A percentile compares a stretch with the other conserved stretches of the same genome.
phyloP scores from a whole-genome alignment of 495 filamentous ascomycete species.

The Penicillium daleae region DNA sequence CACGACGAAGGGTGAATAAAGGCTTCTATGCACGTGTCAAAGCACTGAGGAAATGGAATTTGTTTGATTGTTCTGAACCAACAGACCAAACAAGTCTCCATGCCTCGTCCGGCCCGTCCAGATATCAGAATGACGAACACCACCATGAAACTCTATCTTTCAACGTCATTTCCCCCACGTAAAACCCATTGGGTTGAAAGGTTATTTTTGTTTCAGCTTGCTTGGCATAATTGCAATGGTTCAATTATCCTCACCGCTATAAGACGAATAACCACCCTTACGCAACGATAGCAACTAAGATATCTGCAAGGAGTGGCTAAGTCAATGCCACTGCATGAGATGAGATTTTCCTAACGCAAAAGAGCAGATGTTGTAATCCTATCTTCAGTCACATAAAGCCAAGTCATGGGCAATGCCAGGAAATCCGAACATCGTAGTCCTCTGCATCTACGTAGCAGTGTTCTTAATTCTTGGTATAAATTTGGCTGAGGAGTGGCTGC shows the following conservation, averaged over 20 bases:
- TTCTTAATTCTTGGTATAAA: no score
- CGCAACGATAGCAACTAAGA: not conserved
- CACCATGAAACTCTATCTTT: not conserved
- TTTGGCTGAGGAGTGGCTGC: no score
- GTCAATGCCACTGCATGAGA: not conserved
- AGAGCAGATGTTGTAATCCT: no score
- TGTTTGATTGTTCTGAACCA: not conserved
- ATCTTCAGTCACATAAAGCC: no score
- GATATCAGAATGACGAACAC: slow-evolving; percentile 3
- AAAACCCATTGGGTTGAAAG: not conserved
- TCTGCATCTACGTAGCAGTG: no score
- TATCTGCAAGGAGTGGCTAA: not conserved
- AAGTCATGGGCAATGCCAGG: no score
- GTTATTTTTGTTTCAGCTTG: not conserved
- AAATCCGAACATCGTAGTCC: no score
- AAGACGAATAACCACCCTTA: not conserved
- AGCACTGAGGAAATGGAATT: not conserved
- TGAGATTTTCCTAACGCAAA: no score
- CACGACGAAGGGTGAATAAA: no score
- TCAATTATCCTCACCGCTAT: not conserved
- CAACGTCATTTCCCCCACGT: not conserved
- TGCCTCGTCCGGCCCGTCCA: not conserved
- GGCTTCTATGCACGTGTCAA: not conserved
- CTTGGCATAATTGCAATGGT: not conserved
- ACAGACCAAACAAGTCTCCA: not conserved